Base-by-base conservation (phyloP, 345 rosid species). In the Cardamine resedifolia region DNA sequence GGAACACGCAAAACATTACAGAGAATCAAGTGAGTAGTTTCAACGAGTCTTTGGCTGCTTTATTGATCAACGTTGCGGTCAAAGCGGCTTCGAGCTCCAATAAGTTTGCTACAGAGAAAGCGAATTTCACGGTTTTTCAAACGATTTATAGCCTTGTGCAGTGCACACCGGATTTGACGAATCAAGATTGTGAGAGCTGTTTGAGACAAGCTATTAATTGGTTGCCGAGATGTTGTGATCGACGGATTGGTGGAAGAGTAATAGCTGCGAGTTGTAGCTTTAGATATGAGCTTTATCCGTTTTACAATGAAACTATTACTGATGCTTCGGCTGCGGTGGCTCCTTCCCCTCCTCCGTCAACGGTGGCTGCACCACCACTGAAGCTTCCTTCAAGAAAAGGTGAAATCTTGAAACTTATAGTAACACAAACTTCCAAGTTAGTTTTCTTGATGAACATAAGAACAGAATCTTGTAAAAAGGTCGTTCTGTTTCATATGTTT, bases 91-190 rank as follows among this genome's bases (percentile, higher is more conserved):
- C 79, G 2, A 78, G 78, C 18, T 66, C 71, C 1, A 78, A 36
- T 15, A 83, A 75, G 64, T 86, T 80, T 23, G 88, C 84, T 0
- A 73, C 71, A 0, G 47, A 26, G 51, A 65, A 69, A 14, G 70
- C 19, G 4, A 20, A 70, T 16, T 59, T 69, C 30, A 51, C 73
- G 10, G 72, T 21, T 48, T 75, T 58, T 11, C 58, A 71, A 33
- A 57, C 31, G 1, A 38, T 88, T 14, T 88, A 75, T 70, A 57
- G 63, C 11, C 85, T 88, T 0, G 80, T 41, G 0, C 85, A 88
- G 81, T 88, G 95, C 70, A 82, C 81, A 1, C 87, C 80, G 6
- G 89, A 86, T 71, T 33, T 86, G 38, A 75, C 82, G 3, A 4
- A 33, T 7, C 4, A 1, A 0, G 83, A 59, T 9, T 86, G 85